Percentiles rank a stretch among this genome's conserved stretches.
Conservation (phyloP, 352 stramenopile species). For the Pythium utonaiense region DNA sequence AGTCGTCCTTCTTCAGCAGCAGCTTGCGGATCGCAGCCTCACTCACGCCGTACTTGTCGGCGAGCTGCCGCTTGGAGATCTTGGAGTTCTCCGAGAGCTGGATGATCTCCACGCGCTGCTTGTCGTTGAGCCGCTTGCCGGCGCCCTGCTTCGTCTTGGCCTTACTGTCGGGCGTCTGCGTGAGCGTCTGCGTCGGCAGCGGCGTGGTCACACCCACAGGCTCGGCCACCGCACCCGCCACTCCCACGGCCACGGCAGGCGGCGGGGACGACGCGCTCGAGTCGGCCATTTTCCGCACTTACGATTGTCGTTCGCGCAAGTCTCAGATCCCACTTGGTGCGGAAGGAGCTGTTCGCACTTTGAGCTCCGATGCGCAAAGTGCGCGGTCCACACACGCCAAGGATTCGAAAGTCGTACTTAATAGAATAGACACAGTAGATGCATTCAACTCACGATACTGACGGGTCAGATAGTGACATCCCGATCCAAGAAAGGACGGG, state of each 20-base stretch:
- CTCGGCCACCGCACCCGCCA: not conserved
- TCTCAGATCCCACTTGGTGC: too few species aligned
- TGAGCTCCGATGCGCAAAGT: slow-evolving; percentile 21
- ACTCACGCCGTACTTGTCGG: slow-evolving; percentile 73
- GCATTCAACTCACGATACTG: too few species aligned
- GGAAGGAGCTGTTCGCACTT: not conserved
- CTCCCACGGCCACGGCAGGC: not conserved
- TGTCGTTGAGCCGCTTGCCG: slow-evolving; percentile 76
- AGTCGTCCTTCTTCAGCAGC: slow-evolving; percentile 78
- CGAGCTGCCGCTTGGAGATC: slow-evolving; percentile 74
- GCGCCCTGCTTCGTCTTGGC: slow-evolving; percentile 57
- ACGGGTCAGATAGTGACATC: slow-evolving; percentile 11
- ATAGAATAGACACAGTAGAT: slow-evolving; percentile 6
- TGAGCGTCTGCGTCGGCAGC: not conserved
- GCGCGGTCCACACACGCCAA: slow-evolving; percentile 10
- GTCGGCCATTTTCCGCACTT: not conserved
- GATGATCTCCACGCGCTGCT: slow-evolving; percentile 82
- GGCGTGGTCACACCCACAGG: not conserved
- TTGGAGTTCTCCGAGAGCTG: slow-evolving; percentile 75
- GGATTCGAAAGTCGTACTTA: slow-evolving; percentile 20
- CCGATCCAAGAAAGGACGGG: too few species aligned
- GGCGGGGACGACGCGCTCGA: not conserved
- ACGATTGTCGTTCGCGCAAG: too few species aligned
- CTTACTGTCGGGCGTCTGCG: slow-evolving; percentile 28
- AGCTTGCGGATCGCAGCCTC: slow-evolving; percentile 80